A percentile compares a stretch with the other conserved stretches of the same genome.
Conservation (phyloP, 306 rosid species). For the Heteromeles arbutifolia region DNA sequence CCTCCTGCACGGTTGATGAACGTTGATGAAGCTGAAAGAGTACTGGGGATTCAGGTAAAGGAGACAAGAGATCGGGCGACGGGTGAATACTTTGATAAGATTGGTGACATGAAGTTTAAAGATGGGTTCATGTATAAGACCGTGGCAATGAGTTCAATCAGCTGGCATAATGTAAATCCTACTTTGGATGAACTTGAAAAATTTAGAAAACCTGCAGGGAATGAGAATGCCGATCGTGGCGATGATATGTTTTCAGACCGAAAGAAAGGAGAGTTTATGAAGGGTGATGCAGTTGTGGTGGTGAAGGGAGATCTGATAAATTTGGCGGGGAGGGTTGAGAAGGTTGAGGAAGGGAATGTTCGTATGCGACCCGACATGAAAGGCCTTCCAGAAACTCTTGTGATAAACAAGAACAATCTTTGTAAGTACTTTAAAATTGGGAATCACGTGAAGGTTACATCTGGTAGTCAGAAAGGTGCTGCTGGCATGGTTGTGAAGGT, state of each 20-base stretch:
- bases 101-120: conserved; percentile 78
- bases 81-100: conserved; percentile 70
- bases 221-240: conserved; percentile 69
- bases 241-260: conserved; percentile 68
- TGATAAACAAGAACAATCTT: conserved; percentile 69
- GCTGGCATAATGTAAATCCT: conserved; percentile 62
- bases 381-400: conserved; percentile 77
- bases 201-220: conserved; percentile 39
- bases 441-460: conserved; percentile 81
- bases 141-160: conserved; percentile 69
- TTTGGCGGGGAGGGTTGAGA: conserved; percentile 88
- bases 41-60: conserved; percentile 70
- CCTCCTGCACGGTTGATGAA: conserved; percentile 94
- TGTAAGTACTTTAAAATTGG: conserved; percentile 90
- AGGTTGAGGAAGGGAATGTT: conserved; percentile 79
- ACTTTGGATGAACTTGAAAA: conserved; percentile 83
- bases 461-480: conserved; percentile 86
- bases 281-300: conserved; percentile 87
- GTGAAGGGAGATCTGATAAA: conserved; percentile 78
- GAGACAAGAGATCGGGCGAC: conserved; percentile 63
- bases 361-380: conserved; percentile 79
- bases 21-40: conserved; percentile 76
- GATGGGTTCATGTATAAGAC: conserved; percentile 81
- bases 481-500: conserved; percentile 98
- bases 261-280: conserved; percentile 86